Percentiles rank a stretch among this genome's conserved stretches.
phyloP scores from a whole-genome alignment of 169 alveolate species.

The Plasmodium fragile region DNA sequence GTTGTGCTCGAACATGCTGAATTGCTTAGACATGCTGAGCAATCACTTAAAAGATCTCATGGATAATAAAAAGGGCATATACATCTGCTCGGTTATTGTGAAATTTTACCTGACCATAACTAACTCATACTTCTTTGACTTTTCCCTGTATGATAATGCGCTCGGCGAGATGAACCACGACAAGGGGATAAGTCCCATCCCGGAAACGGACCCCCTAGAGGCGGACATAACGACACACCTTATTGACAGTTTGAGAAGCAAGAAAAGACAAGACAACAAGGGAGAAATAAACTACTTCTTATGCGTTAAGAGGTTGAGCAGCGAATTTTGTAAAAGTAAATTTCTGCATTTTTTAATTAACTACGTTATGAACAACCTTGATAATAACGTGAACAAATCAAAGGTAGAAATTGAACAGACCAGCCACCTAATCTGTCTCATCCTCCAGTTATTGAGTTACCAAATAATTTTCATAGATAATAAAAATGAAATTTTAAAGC shows the following conservation, averaged over 20 bases:
- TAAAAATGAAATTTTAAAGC: constrained; percentile 59
- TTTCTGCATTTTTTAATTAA: constrained; percentile 37
- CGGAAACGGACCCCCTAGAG: not conserved
- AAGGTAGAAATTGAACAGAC: constrained; percentile 31
- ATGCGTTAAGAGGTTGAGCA: constrained; percentile 49
- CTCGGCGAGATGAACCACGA: not conserved
- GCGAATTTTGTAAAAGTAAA: constrained; percentile 37
- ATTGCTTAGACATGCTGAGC: constrained; percentile 35
- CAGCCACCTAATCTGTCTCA: constrained; percentile 35
- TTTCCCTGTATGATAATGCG: constrained; percentile 52
- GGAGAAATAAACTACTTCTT: constrained; percentile 22
- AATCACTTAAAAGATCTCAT: constrained; percentile 25
- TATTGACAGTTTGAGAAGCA: constrained; percentile 1
- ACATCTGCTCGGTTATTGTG: constrained; percentile 28
- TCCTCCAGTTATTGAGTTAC: constrained; percentile 61
- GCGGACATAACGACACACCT: not conserved
- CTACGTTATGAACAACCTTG: constrained; percentile 42
- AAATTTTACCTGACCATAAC: constrained; percentile 42
- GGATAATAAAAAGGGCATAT: constrained; percentile 22
- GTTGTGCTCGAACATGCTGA: constrained; percentile 50
- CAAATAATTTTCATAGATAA: constrained; percentile 42
- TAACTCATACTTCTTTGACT: constrained; percentile 59
- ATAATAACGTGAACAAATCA: constrained; percentile 27
- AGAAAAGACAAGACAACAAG: not conserved
- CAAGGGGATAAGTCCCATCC: not conserved